These are phyloP conservation scores for Emmonsiellopsis sp. DNA, from an alignment of 2,329 filamentous ascomycete genomes.

Conservation along the genomic window DNA sequence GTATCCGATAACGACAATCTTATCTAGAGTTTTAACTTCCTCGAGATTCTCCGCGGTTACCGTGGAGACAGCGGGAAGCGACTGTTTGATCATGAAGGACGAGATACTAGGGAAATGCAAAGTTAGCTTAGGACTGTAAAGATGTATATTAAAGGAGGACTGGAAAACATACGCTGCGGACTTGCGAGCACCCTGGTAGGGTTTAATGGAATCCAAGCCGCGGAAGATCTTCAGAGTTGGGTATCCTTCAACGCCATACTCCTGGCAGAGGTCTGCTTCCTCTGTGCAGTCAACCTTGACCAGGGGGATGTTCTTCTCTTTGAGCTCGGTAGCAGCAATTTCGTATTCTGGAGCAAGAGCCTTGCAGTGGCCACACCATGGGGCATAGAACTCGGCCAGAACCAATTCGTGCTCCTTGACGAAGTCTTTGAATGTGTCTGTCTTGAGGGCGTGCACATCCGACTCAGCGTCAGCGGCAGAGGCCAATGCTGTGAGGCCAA, in stretches of 20 bases:
- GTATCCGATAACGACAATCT: conserved; percentile 89
- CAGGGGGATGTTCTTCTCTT: conserved; percentile 39
- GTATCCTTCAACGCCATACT: conserved; percentile 90
- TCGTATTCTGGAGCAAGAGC: conserved; percentile 60
- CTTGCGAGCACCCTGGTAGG: conserved; percentile 86
- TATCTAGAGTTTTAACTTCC: conserved; percentile 96
- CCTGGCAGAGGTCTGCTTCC: conserved; percentile 82
- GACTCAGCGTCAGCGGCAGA: conserved; percentile 41
- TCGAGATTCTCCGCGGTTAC: conserved; percentile 74
- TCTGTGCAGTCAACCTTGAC: conserved; percentile 74
- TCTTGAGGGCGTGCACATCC: conserved; percentile 76
- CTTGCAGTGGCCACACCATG: conserved; percentile 98
- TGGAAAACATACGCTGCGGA: conserved; percentile 51
- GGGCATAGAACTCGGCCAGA: conserved; percentile 93
- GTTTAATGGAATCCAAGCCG: conserved; percentile 66
- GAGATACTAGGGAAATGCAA: conserved; percentile 40
- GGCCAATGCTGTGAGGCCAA: conserved; percentile 27
- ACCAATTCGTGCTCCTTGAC: conserved; percentile 79
- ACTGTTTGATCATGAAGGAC: conserved; percentile 97
- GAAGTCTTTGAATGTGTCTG: conserved; percentile 79
- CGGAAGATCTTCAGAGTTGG: conserved; percentile 99
- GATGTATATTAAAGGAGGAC: not conserved
- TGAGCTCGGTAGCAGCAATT: conserved; percentile 38
- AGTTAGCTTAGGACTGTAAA: conserved; percentile 15
- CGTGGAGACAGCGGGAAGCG: conserved; percentile 78